phyloP scores from a whole-genome alignment of 257 asterid species.

The Prunella vulgaris region DNA sequence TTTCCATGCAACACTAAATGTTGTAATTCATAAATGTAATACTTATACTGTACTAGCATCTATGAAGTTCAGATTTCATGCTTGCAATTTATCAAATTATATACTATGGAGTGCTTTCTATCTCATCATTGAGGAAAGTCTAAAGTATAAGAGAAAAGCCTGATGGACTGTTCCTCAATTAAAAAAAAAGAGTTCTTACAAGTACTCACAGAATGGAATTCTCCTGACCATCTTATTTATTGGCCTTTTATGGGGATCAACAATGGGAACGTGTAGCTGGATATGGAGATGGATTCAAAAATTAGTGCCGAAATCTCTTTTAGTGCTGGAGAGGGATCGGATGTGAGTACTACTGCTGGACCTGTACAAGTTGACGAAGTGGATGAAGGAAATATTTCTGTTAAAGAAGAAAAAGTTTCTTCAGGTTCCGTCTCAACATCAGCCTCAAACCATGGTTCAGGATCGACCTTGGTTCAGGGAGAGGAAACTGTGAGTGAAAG shows the following conservation, averaged over 20 bases:
- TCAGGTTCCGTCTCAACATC: slow-evolving; percentile 30
- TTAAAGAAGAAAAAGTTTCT: slow-evolving; percentile 31
- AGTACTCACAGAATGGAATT: slow-evolving; percentile 25
- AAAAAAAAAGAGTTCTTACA: slow-evolving; percentile 30
- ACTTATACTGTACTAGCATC: background rate
- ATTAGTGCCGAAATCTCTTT: slow-evolving; percentile 44
- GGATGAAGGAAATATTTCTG: slow-evolving; percentile 25
- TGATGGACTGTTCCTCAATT: slow-evolving; percentile 33
- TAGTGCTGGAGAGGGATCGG: slow-evolving; percentile 44
- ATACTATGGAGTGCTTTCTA: slow-evolving; percentile 26
- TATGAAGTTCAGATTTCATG: background rate
- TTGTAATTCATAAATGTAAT: background rate
- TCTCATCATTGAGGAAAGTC: slow-evolving; percentile 33
- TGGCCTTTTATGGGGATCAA: slow-evolving; percentile 39
- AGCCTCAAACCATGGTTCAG: slow-evolving; percentile 41
- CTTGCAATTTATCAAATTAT: background rate
- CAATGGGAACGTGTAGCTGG: slow-evolving; percentile 45
- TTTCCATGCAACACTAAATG: background rate
- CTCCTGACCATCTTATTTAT: slow-evolving; percentile 40
- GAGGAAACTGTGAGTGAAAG: slow-evolving; percentile 42
- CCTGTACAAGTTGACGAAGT: slow-evolving; percentile 22
- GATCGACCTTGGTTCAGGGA: slow-evolving; percentile 41
- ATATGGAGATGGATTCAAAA: slow-evolving; percentile 70
- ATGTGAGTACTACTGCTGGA: slow-evolving; percentile 28
- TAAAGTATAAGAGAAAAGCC: slow-evolving; percentile 25